phyloP scores from a whole-genome alignment of 2,329 filamentous ascomycete species.

The Leptographium lundbergii region DNA sequence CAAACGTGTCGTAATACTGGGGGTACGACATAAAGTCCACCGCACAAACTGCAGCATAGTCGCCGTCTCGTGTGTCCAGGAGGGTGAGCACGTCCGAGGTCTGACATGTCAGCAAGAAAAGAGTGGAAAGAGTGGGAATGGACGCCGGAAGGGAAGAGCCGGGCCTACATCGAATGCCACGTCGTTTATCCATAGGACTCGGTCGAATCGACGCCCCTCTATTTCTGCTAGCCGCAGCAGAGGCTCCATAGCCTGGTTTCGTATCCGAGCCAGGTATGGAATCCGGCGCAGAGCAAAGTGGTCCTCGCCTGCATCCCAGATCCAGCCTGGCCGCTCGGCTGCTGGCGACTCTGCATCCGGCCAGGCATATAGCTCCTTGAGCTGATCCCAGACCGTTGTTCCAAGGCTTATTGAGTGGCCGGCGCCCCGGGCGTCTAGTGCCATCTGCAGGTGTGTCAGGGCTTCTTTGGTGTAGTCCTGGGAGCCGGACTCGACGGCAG shows the following conservation, averaged over 20 bases:
- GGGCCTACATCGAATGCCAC: slow-evolving; percentile 40
- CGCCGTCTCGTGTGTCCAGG: slow-evolving; percentile 38
- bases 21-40: slow-evolving; percentile 44
- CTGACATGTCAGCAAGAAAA: slow-evolving; percentile 8
- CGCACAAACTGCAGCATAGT: slow-evolving; percentile 48
- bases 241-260: slow-evolving; percentile 51
- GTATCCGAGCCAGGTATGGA: slow-evolving; percentile 50
- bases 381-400: slow-evolving; percentile 37
- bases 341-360: slow-evolving; percentile 16
- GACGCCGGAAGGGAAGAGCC: not conserved
- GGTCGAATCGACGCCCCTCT: slow-evolving; percentile 36
- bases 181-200: slow-evolving; percentile 48
- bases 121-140: not conserved
- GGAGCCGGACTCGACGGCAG: slow-evolving; percentile 54
- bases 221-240: slow-evolving; percentile 31
- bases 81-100: slow-evolving; percentile 36
- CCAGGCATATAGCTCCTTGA: slow-evolving; percentile 37
- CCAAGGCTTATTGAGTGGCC: slow-evolving; percentile 45
- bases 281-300: slow-evolving; percentile 50
- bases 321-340: slow-evolving; percentile 43
- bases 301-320: slow-evolving; percentile 35
- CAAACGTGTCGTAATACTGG: slow-evolving; percentile 49
- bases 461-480: slow-evolving; percentile 54
- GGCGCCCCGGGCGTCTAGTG: slow-evolving; percentile 37
- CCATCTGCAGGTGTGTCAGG: slow-evolving; percentile 40